A percentile compares a stretch with the other conserved stretches of the same genome.
Conservation (phyloP, 306 rosid species). For the Cicer chorassanicum region DNA sequence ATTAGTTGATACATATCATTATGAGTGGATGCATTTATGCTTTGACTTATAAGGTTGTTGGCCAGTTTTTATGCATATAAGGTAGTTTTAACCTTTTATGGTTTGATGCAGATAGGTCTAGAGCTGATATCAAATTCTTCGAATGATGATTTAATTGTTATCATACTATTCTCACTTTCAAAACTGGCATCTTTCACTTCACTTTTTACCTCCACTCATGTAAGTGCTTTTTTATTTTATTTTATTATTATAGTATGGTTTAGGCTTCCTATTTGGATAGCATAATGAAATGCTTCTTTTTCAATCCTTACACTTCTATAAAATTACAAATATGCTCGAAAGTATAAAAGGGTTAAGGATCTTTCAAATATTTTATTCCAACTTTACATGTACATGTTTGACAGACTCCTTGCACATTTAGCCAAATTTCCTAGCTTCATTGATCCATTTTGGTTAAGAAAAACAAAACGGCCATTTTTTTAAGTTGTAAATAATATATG, state of each 20-base stretch:
- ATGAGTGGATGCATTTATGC: slow-evolving; percentile 20
- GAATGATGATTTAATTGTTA: slow-evolving; percentile 53
- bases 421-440: neutral
- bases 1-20: too few species aligned
- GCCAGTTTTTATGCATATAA: neutral
- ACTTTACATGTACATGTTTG: slow-evolving; percentile 26
- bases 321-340: too few species aligned
- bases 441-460: neutral
- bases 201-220: slow-evolving; percentile 63
- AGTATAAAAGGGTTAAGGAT: too few species aligned
- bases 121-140: slow-evolving; percentile 55
- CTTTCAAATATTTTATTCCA: neutral
- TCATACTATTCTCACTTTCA: slow-evolving; percentile 30
- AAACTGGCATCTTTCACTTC: slow-evolving; percentile 63
- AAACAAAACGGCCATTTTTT: neutral
- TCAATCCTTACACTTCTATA: too few species aligned
- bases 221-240: slow-evolving; percentile 38
- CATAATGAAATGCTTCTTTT: neutral
- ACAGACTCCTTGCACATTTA: neutral
- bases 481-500: slow-evolving; percentile 1
- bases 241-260: slow-evolving; percentile 4
- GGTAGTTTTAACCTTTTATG: neutral
- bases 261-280: slow-evolving; percentile 20
- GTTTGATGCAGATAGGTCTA: slow-evolving; percentile 57
- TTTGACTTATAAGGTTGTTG: slow-evolving; percentile 60